Conservation (phyloP, 1,139 yeast genomes). For the Candida labiduridarum region DNA sequence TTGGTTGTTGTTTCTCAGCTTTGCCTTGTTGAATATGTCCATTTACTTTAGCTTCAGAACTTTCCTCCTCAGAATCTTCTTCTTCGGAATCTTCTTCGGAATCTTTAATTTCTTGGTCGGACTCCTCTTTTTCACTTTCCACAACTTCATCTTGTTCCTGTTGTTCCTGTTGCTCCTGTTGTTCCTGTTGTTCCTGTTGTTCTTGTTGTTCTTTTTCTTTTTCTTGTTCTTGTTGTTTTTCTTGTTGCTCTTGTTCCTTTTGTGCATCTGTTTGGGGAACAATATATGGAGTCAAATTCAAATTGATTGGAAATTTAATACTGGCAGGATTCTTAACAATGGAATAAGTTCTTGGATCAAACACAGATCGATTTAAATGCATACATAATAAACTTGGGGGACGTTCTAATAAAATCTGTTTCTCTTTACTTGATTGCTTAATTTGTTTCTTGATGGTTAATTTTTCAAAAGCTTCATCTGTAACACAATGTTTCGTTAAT, state of each 20-base stretch:
- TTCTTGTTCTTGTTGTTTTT: neutral
- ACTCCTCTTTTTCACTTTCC: slow-evolving; percentile 17
- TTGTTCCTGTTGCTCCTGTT: neutral
- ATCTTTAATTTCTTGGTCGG: neutral
- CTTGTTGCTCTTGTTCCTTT: slow-evolving; percentile 37
- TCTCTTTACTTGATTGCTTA: slow-evolving; percentile 76
- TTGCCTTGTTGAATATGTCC: slow-evolving; percentile 14
- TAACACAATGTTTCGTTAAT: slow-evolving; percentile 64
- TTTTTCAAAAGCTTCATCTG: slow-evolving; percentile 75
- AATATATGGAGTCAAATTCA: slow-evolving; percentile 70
- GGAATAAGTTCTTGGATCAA: slow-evolving; percentile 82
- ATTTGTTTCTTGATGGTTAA: slow-evolving; percentile 77
- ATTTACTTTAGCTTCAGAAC: neutral
- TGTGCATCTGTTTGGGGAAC: slow-evolving; percentile 72
- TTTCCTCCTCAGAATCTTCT: slow-evolving; percentile 9
- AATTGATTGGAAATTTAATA: slow-evolving; percentile 69
- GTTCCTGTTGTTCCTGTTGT: slow-evolving; percentile 24
- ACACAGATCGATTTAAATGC: slow-evolving; percentile 89
- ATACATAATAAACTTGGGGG: slow-evolving; percentile 85
- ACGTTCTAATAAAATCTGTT: slow-evolving; percentile 75
- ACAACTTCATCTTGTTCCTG: neutral
- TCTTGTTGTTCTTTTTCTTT: slow-evolving; percentile 21
- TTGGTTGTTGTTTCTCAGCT: slow-evolving; percentile 5
- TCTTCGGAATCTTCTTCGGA: slow-evolving; percentile 13
- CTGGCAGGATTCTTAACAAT: slow-evolving; percentile 82